phyloP scores from a whole-genome alignment of 495 filamentous ascomycete species.

The Talaromyces ruber region DNA sequence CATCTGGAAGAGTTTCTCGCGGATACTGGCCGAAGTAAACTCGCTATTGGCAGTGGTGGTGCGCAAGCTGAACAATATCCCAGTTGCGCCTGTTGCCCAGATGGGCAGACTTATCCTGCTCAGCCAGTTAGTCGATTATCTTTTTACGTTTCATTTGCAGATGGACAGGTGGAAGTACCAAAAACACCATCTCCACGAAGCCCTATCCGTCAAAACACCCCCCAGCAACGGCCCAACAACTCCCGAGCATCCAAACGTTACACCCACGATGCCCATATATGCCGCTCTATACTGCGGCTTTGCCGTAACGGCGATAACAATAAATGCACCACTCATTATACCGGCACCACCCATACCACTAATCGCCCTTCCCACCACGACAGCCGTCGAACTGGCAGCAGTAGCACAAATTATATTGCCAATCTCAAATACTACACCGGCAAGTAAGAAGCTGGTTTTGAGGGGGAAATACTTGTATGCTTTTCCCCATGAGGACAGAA shows the following conservation, averaged over 20 bases:
- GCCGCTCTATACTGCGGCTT: slow-evolving; percentile 30
- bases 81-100: slow-evolving; percentile 43
- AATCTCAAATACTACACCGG: slow-evolving; percentile 58
- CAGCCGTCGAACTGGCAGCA: slow-evolving; percentile 50
- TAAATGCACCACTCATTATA: slow-evolving; percentile 59
- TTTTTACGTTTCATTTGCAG: not conserved
- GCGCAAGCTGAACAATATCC: not conserved
- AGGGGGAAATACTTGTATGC: slow-evolving; percentile 69
- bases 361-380: slow-evolving; percentile 59
- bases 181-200: slow-evolving; percentile 40
- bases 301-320: slow-evolving; percentile 60
- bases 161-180: slow-evolving; percentile 10
- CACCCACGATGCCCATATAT: slow-evolving; percentile 42
- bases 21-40: slow-evolving; percentile 1
- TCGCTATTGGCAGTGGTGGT: not conserved
- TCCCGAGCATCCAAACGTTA: slow-evolving; percentile 57
- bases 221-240: slow-evolving; percentile 58
- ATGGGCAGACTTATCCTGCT: slow-evolving; percentile 45
- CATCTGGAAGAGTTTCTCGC: slow-evolving; percentile 20
- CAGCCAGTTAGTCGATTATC: too few relatives aligned
- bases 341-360: slow-evolving; percentile 68
- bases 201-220: slow-evolving; percentile 47
- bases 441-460: slow-evolving; percentile 58
- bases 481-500: slow-evolving; percentile 49
- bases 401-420: slow-evolving; percentile 55